Percentiles rank a stretch among this genome's conserved stretches.
These are phyloP conservation scores for Barbarea vulgaris DNA, from an alignment of 345 rosid genomes.

Conservation along the genomic window DNA sequence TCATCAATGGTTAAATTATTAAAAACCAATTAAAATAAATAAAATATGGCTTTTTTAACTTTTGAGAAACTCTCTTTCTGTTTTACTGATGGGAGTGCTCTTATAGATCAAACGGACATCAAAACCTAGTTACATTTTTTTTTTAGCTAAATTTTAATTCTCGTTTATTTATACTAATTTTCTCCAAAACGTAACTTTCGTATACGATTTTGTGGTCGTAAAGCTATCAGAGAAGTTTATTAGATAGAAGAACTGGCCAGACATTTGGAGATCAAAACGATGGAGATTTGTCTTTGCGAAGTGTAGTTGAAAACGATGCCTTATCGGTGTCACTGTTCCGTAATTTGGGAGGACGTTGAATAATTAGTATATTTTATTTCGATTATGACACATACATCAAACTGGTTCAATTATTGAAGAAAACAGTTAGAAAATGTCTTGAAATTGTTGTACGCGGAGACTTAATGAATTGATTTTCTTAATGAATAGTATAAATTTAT, in stretches of 20 bases:
- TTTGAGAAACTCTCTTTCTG: too few species aligned
- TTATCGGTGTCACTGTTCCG: conserved; percentile 32
- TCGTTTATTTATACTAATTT: not conserved
- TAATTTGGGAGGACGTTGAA: conserved; percentile 11
- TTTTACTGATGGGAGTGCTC: too few species aligned
- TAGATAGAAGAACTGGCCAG: not conserved
- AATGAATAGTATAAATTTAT: not conserved
- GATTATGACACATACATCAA: not conserved
- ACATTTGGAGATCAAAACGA: not conserved
- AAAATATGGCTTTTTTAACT: too few species aligned
- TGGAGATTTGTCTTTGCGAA: conserved; percentile 5
- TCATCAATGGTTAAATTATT: too few species aligned
- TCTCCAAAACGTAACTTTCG: not conserved
- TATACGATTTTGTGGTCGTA: not conserved
- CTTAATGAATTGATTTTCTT: not conserved
- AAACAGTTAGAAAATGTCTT: not conserved
- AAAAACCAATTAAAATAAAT: too few species aligned
- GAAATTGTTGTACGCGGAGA: not conserved
- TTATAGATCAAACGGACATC: not conserved
- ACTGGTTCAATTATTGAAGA: not conserved
- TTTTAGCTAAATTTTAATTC: not conserved
- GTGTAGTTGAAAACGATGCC: not conserved
- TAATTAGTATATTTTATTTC: not conserved
- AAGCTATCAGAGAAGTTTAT: too few species aligned
- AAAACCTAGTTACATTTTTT: not conserved